Evolutionary conservation across 352 stramenopile species (phyloP).

Genomic region (Globisporangium sylvaticum): DNA sequence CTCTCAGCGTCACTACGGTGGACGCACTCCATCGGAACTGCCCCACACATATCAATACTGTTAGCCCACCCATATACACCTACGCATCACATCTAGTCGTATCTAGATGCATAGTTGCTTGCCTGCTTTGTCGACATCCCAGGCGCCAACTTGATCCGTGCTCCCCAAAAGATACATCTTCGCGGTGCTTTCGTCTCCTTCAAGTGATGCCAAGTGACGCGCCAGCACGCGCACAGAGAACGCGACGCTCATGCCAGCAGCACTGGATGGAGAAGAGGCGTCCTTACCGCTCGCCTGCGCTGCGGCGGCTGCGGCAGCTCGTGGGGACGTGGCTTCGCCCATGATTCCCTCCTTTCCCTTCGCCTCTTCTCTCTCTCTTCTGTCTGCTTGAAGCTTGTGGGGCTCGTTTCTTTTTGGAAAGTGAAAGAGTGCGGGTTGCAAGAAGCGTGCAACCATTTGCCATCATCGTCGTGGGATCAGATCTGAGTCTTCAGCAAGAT

Average conservation of each 20-base stretch:
- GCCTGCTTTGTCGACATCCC: constrained; percentile 56
- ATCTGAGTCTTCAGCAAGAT: constrained; percentile 7
- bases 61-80: neutral
- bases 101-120: no score
- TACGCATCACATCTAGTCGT: neutral
- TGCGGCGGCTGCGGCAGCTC: no score
- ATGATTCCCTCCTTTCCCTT: neutral
- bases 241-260: constrained; percentile 17
- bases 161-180: constrained; percentile 56
- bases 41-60: neutral
- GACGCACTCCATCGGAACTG: constrained; percentile 49
- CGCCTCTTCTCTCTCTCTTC: neutral
- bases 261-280: neutral
- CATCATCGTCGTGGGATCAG: neutral
- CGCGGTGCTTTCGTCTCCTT: constrained; percentile 8
- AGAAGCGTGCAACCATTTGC: neutral
- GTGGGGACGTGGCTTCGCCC: constrained; percentile 4
- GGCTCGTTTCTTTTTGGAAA: neutral
- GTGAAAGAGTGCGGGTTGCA: neutral
- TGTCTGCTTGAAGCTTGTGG: neutral
- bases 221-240: constrained; percentile 36
- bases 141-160: constrained; percentile 49
- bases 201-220: constrained; percentile 5
- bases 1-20: constrained; percentile 24
- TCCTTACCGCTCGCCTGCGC: neutral